Evolutionary conservation across 176 grass and related monocot genomes (phyloP), one percentile per base, ranked within the genome.

Genomic region (Rhynchospora breviuscula): DNA sequence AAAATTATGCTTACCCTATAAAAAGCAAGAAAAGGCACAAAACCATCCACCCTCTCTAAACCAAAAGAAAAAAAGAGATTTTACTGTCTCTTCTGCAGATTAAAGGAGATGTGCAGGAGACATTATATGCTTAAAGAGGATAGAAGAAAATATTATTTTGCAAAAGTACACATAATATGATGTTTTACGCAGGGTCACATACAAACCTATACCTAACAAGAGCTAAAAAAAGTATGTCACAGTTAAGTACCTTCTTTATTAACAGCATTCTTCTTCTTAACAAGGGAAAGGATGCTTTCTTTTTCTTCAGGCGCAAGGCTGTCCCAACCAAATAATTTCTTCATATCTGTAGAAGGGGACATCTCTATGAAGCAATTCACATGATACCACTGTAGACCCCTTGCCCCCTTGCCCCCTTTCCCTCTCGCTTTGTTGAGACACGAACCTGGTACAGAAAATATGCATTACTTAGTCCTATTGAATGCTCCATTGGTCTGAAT

Each of bases 281-380:
- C 57, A 88, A 94, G 68, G 83, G 87, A 82, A 80, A 89, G 62
- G 88, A 98, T 35, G 71, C 62, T 81, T 84, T 69, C 76, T 87
- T 90, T 98, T 79, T 94, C 87, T 82, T 94, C 88, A 3, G 85
- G 63, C 0, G 82, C 85, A 81, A 98, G 68, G 67, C 68, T 91
- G 52, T 98, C 90, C 95, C 95, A 98, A 64, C 92, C 95, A 59
- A 68, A 87, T 74, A 98, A 81, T 86, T 90, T 92, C 82, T 91
- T 91, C 68, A 93, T 78, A 85, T 65, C 64, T 57, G 83, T 86
- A 80, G 89, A 87, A 84, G 95, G 92, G 10, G 63, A 88, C 83
- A 94, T 83, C 35, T 88, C 87, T 67, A 93, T 65, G 80, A 98
- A 98, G 81, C 92, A 98, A 45, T 83, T 90, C 49, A 69, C 76